Evolutionary conservation across 805 yeast genomes (phyloP).

Genomic region (Suhomyces pyralidae): DNA sequence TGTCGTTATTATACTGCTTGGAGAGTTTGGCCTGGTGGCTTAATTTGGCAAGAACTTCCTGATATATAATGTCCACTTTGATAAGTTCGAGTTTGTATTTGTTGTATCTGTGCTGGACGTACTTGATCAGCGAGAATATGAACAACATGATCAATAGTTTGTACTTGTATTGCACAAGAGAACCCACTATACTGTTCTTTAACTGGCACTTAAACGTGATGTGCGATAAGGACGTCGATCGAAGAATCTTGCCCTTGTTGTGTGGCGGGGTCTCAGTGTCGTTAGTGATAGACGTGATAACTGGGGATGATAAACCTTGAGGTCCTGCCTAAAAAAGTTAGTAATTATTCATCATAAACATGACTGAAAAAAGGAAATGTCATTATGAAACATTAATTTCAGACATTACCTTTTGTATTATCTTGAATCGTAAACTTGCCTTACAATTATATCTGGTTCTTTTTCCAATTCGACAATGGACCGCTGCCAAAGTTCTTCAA

Average conservation of each 20-base stretch:
- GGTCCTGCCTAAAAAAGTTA: conserved; percentile 12
- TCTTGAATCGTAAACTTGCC: conserved; percentile 54
- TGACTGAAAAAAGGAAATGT: background rate
- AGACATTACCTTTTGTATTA: background rate
- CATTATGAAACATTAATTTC: background rate
- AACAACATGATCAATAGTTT: conserved; percentile 13
- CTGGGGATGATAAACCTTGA: conserved; percentile 12
- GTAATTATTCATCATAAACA: conserved; percentile 5
- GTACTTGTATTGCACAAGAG: conserved; percentile 24
- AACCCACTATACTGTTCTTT: conserved; percentile 48
- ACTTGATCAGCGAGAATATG: conserved; percentile 19
- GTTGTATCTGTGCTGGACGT: conserved; percentile 32
- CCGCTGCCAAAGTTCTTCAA: conserved; percentile 70
- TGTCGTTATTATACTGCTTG: conserved; percentile 21
- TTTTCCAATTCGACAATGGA: conserved; percentile 58
- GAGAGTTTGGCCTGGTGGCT: conserved; percentile 25
- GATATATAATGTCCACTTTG: conserved; percentile 44
- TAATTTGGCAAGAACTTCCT: conserved; percentile 49
- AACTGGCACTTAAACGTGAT: conserved; percentile 55
- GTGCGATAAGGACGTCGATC: conserved; percentile 69
- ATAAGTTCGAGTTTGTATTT: conserved; percentile 36
- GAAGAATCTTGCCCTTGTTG: conserved; percentile 54
- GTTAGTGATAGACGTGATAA: conserved; percentile 29
- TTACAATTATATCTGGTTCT: conserved; percentile 71
- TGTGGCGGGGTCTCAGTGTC: conserved; percentile 36